Percentiles rank a stretch among this genome's conserved stretches.
These are phyloP conservation scores for Mycena venus DNA, from an alignment of 768 basidiomycete genomes.

Conservation along the genomic window DNA sequence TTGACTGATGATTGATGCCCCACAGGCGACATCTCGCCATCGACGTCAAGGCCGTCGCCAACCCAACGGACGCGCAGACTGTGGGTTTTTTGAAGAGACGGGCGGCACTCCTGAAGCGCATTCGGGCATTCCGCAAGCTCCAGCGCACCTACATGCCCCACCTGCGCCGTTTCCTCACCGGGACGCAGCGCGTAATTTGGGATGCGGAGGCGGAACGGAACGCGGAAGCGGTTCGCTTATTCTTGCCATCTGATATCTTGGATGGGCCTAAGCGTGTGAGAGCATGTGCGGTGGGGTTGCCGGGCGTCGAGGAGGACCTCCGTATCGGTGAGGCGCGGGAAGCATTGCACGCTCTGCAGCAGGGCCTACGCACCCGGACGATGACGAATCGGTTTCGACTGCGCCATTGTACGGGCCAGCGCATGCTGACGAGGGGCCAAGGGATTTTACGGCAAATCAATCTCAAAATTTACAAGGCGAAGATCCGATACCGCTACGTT, in stretches of 20 bases:
- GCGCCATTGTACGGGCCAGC: no score
- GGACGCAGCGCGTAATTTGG: not conserved
- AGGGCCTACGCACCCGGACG: no score
- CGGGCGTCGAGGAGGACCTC: not conserved
- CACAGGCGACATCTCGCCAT: not conserved
- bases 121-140: not conserved
- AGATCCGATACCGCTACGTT: conserved; percentile 1
- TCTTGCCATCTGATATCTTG: not conserved
- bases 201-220: not conserved
- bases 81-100: not conserved
- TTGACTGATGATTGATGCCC: no score
- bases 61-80: not conserved
- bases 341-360: no score
- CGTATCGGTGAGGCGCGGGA: not conserved
- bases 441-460: no score
- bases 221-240: not conserved
- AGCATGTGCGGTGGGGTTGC: not conserved
- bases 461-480: conserved; percentile 1
- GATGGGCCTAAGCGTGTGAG: not conserved
- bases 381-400: no score
- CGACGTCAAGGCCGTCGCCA: not conserved
- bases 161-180: not conserved
- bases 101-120: not conserved
- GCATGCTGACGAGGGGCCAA: no score
- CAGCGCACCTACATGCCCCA: not conserved